phyloP scores from a whole-genome alignment of 441 rosid genomes.

The Heliophila coronopifolia region DNA sequence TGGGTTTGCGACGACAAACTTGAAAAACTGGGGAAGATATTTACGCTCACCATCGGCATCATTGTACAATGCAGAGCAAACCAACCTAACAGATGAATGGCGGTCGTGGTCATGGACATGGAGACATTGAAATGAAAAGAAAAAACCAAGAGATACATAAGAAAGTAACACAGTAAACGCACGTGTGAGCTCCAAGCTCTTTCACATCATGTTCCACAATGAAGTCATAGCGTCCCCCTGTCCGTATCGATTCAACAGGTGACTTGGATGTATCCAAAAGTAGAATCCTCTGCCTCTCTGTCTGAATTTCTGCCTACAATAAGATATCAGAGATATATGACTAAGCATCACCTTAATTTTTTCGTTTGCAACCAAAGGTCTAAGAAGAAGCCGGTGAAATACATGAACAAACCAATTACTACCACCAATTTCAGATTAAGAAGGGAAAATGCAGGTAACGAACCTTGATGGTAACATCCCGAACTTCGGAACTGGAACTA shows the following conservation, averaged over 20 bases:
- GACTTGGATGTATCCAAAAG: conserved; percentile 79
- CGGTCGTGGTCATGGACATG: not conserved
- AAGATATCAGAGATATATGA: conserved; percentile 9
- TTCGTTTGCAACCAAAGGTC: not conserved
- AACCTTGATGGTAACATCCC: conserved; percentile 82
- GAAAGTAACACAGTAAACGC: not conserved
- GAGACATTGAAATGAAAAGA: not conserved
- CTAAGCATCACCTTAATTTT: not conserved
- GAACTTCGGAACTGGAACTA: conserved; percentile 76
- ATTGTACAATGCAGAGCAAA: conserved; percentile 80
- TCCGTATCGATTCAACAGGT: conserved; percentile 79
- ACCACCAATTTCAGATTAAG: not conserved
- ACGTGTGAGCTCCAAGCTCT: conserved; percentile 99
- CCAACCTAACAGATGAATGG: conserved; percentile 50
- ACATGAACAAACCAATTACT: not conserved
- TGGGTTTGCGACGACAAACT: conserved; percentile 82
- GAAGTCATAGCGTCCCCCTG: conserved; percentile 93
- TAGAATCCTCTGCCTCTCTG: conserved; percentile 87
- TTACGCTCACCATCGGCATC: conserved; percentile 86
- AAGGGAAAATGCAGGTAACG: not conserved
- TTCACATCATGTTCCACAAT: conserved; percentile 94
- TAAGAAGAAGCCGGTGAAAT: not conserved
- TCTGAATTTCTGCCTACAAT: conserved; percentile 87
- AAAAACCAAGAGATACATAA: not conserved
- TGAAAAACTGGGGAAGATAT: conserved; percentile 94